Conservation (phyloP, 257 asterid genomes). For the Pogostemon cablin region DNA sequence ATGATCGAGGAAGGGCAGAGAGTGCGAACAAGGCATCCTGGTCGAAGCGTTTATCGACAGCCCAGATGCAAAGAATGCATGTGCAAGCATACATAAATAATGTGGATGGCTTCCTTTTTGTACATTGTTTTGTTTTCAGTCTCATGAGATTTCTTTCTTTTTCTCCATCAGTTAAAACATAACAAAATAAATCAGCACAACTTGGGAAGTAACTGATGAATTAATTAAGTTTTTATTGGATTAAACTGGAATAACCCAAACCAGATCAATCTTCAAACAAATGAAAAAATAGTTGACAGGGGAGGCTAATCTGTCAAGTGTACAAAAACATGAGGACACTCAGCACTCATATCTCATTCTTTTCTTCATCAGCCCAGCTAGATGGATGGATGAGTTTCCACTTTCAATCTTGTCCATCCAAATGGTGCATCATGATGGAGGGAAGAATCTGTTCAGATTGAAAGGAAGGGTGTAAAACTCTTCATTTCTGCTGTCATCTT, state of each 20-base stretch:
- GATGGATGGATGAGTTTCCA: too few species aligned
- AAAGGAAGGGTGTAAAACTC: conserved; percentile 98
- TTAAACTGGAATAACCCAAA: conserved; percentile 59
- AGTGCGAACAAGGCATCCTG: conserved; percentile 44
- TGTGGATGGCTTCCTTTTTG: neutral
- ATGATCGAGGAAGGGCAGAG: conserved; percentile 87
- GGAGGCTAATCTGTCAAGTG: conserved; percentile 45
- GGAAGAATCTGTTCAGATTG: conserved; percentile 93
- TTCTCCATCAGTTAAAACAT: too few species aligned
- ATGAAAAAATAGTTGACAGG: conserved; percentile 54
- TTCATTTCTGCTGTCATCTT: conserved; percentile 91
- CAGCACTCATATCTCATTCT: conserved; percentile 6
- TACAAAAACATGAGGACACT: conserved; percentile 18
- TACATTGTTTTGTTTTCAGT: neutral
- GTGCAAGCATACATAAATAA: conserved; percentile 57
- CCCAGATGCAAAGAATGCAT: conserved; percentile 76
- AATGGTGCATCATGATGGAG: conserved; percentile 65
- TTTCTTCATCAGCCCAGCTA: neutral
- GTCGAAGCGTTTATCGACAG: conserved; percentile 74
- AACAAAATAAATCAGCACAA: too few species aligned
- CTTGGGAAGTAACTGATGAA: neutral
- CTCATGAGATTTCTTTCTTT: neutral
- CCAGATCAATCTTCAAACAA: conserved; percentile 36
- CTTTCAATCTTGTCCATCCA: conserved; percentile 3
- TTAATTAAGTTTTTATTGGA: conserved; percentile 36